Conservation (phyloP, 257 asterid species). For the Jaltomata sinuosa region DNA sequence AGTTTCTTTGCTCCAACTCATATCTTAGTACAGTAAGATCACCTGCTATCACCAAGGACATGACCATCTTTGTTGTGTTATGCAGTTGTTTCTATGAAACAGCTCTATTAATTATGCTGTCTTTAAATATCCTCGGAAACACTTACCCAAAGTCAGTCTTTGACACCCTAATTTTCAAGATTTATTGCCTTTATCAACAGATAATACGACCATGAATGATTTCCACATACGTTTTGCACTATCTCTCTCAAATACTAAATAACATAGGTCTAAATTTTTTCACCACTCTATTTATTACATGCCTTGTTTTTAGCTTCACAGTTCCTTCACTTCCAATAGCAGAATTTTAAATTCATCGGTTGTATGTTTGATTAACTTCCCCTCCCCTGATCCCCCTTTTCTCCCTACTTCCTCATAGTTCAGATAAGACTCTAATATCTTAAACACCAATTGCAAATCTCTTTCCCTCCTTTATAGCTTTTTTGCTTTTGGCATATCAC, state of each 20-base stretch:
- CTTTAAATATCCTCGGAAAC: not conserved
- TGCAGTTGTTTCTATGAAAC: not conserved
- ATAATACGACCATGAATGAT: not conserved
- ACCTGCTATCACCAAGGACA: not conserved
- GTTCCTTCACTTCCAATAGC: not conserved
- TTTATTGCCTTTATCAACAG: not conserved
- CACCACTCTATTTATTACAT: not conserved
- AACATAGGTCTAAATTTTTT: not conserved
- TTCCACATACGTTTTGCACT: not conserved
- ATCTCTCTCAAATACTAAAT: not conserved
- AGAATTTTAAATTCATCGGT: not conserved
- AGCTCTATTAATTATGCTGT: not conserved
- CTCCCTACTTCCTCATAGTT: not conserved
- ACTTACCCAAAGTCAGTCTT: not conserved
- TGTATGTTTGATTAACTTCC: not conserved
- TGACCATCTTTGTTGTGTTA: not conserved
- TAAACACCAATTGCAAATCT: not conserved
- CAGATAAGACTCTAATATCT: not conserved
- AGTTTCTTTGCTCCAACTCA: not conserved
- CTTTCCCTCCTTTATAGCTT: not conserved
- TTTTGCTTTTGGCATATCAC: not conserved
- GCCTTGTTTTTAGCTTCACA: not conserved
- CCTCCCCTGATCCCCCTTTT: not conserved
- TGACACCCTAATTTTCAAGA: not conserved
- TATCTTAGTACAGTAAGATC: not conserved